phyloP scores from a whole-genome alignment of 768 basidiomycete genomes.

The Phaffia tasmanica region DNA sequence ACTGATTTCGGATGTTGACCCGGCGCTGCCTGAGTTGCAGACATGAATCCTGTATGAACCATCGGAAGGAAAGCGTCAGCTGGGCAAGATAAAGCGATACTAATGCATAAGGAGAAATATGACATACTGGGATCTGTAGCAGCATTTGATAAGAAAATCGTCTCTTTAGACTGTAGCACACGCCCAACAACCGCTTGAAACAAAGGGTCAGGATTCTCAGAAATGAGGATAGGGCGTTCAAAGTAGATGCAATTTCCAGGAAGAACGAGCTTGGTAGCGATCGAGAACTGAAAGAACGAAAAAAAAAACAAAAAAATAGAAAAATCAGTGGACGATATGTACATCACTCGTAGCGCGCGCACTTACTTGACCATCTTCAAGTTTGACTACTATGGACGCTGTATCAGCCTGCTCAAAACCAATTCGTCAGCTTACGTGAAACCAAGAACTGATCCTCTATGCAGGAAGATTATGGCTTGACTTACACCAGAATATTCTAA shows the following conservation, averaged over 20 bases:
- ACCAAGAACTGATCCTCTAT: too few relatives aligned
- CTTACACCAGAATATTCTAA: too few relatives aligned
- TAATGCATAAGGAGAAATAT: neutral
- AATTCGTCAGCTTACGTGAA: too few relatives aligned
- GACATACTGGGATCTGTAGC: neutral
- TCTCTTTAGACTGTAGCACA: slow-evolving; percentile 17
- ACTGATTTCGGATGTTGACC: neutral
- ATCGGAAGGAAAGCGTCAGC: neutral
- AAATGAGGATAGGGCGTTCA: slow-evolving; percentile 39
- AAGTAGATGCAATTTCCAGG: slow-evolving; percentile 56
- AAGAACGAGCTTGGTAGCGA: slow-evolving; percentile 55
- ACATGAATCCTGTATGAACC: neutral
- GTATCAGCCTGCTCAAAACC: slow-evolving; percentile 43
- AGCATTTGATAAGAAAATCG: slow-evolving; percentile 12
- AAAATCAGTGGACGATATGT: too few relatives aligned
- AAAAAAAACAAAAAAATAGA: too few relatives aligned
- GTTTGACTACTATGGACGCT: slow-evolving; percentile 57
- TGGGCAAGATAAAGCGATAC: too few relatives aligned
- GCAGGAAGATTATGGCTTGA: too few relatives aligned
- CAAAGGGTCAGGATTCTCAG: slow-evolving; percentile 6
- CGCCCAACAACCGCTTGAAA: slow-evolving; percentile 5
- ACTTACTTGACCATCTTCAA: slow-evolving; percentile 46
- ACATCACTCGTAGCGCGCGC: too few relatives aligned
- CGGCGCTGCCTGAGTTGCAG: neutral
- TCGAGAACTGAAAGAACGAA: slow-evolving; percentile 46